Evolutionary conservation across 2,329 filamentous ascomycete species (phyloP), one percentile per base, ranked within the genome.

Genomic region (Fusarium sp.): DNA sequence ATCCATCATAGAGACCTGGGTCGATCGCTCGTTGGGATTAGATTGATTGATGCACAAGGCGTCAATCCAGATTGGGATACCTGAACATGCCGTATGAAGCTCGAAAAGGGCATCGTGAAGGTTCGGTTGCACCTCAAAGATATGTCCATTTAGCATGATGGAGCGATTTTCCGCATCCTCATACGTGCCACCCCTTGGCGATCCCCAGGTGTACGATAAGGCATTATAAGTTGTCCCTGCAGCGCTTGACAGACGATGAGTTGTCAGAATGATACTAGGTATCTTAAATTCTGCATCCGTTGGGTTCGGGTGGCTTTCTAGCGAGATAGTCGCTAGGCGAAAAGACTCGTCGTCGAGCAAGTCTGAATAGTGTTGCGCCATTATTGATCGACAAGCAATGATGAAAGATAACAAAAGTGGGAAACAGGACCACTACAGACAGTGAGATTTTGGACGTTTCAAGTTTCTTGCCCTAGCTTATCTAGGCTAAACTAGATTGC

Each of bases 1-100:
- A 1, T 63, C 56, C 60, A 63, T 63, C 0, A 63, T 48, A 0
- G 60, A 63, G 7, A 63, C 60, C 3, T 63, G 60, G 0, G 31
- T 7, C 3, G 58, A 56, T 11, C 58, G 24, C 24, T 63, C 60
- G 7, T 10, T 9, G 0, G 24, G 2, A 15, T 46, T n/a, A 4
- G 13, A 43, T 7, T 63, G 60, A n/a, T 63, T 63, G 14, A 63
- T 63, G 5, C 60, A 63, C 0, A 63, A 11, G 0, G 60, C 60
- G 9, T 63, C 60, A 1, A 63, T 48, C 60, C 49, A 63, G 5
- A 57, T 49, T 9, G 42, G 42, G 3, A 15, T 34, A 3, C 17
- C 49, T 0, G 31, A 1, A 2, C 42, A 48, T 2, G 58, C 20
- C 3, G 7, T 7, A 1, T 28, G 17, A 1, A 63, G 26, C 13